Base-by-base conservation (phyloP, 2,329 filamentous ascomycete genomes). In the Trichoderma sp. region DNA sequence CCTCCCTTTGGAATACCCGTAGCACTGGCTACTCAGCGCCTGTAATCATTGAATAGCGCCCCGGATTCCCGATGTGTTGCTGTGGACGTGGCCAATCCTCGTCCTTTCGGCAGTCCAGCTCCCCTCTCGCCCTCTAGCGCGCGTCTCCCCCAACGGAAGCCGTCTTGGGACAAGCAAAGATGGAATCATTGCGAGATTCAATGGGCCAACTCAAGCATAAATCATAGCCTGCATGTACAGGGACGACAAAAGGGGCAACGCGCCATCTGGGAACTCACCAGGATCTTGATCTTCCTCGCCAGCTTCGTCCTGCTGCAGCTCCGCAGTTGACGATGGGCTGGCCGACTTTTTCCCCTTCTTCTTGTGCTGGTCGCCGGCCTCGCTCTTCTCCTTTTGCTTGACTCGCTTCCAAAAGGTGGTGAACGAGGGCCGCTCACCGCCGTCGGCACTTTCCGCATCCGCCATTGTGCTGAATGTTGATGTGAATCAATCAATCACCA, bases 331-430 rank as follows among this genome's bases (percentile, higher is more conserved):
- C 16, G 35, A 35, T 27, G 59, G 60, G 24, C 59, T 64, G 56
- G 65, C 24, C 33, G 59, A 21, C 71, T 41, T 59, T 24, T 67
- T 67, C 31, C 63, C 71, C 24, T 67, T 67, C 62, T 67, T 67
- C 53, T 67, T 67, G 45, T 67, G 50, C 9, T 27, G 21, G 21
- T 45, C 45, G 33, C 56, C 71, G 29, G 16, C 41, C 6, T 38
- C 29, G 38, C 27, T 4, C 50, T 53, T 75, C 12, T 69, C 72
- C 50, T 81, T 81, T 66, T 86, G 82, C 79, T 86, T 87, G 21
- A 83, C 84, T 62, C 83, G 84, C 78, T 85, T 87, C 86, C 87
- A 87, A 75, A 86, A 89, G 11, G 82, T 79, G n/a, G 83, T 81
- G 78, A 89, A 89, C n/a, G 87, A 87, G 3, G 87, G 86, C 75